Evolutionary conservation across 2,329 filamentous ascomycete genomes (phyloP).

Genomic region (Nemania diffusa): DNA sequence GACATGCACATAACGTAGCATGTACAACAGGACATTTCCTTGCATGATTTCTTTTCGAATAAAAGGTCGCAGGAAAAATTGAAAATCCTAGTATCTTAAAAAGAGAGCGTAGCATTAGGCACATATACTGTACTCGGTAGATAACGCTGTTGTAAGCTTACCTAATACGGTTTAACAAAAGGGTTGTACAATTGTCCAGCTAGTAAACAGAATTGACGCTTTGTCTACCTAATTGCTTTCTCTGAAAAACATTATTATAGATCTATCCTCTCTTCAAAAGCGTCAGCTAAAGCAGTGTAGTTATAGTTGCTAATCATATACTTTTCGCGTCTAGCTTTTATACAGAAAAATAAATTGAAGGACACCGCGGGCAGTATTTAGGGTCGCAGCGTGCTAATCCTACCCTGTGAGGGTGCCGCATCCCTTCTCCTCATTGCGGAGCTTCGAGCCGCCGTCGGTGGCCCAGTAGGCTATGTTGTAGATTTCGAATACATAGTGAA

Average conservation of each 20-base stretch:
- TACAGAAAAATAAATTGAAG: not conserved
- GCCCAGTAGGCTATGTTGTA: slow-evolving; percentile 7
- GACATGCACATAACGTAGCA: not conserved
- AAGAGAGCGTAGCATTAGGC: too few relatives aligned
- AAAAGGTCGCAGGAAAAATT: not conserved
- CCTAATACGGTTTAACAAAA: not conserved
- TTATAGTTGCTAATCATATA: too few relatives aligned
- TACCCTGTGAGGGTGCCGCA: slow-evolving; percentile 11
- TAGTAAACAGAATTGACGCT: too few relatives aligned
- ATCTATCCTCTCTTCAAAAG: too few relatives aligned
- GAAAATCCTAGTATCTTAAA: not conserved
- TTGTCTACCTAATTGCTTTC: too few relatives aligned
- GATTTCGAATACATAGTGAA: not conserved
- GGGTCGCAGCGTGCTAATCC: not conserved
- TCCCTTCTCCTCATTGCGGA: not conserved
- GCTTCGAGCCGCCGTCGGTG: not conserved
- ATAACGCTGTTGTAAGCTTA: not conserved
- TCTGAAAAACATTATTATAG: too few relatives aligned
- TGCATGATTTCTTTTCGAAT: not conserved
- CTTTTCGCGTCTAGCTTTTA: not conserved
- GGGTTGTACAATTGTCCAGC: not conserved
- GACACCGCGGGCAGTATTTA: not conserved
- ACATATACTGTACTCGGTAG: too few relatives aligned
- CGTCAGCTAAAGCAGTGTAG: too few relatives aligned
- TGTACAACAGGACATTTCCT: not conserved